Evolutionary conservation across 2,329 filamentous ascomycete species (phyloP), one percentile per base, ranked within the genome.

Genomic region (Colletotrichum lentis): DNA sequence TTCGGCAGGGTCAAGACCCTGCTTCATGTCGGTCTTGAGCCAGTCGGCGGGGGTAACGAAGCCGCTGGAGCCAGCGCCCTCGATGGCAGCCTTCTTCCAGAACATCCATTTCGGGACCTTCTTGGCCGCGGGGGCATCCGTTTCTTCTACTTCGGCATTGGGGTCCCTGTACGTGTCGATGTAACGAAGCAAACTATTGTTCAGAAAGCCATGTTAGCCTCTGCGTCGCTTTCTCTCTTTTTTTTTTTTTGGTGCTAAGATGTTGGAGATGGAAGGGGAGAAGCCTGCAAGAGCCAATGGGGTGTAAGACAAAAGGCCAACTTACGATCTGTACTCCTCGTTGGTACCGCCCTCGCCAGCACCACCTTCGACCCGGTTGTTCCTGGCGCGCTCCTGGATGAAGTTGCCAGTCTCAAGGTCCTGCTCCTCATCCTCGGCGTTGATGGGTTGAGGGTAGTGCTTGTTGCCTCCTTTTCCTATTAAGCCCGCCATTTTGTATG

Each of bases 1-100:
- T 69, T 91, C 88, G 69, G 76, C 71, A 63, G 78, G 76, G 68
- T 81, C 82, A 67, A 93, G 83, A 85, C 90, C 90, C 66, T 84
- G 77, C 76, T 84, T 84, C 77, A 92, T 86, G 76, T 92, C 87
- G 75, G 89, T 90, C 72, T 86, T 84, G 73, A 92, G 80, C 88
- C 87, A 91, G 55, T 91, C 88, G n/a, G 88, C 85, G 27, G 90
- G 90, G 39, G 87, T 80, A 70, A 82, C 78, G 71, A 78, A 77
- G 67, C 75, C 74, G 66, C 74, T 76, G 47, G 74, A 55, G 66
- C 74, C 74, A 37, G 73, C 72, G 49, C 69, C 73, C 10, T 67
- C 70, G 50, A 73, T 73, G 47, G 44, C 5, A 37, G 56, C 49
- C 62, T 67, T 67, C 73, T 75, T 71, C 75, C 78, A 79, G 72